Evolutionary conservation across 257 asterid genomes (phyloP).

Genomic region (Cynanchum wilfordii): DNA sequence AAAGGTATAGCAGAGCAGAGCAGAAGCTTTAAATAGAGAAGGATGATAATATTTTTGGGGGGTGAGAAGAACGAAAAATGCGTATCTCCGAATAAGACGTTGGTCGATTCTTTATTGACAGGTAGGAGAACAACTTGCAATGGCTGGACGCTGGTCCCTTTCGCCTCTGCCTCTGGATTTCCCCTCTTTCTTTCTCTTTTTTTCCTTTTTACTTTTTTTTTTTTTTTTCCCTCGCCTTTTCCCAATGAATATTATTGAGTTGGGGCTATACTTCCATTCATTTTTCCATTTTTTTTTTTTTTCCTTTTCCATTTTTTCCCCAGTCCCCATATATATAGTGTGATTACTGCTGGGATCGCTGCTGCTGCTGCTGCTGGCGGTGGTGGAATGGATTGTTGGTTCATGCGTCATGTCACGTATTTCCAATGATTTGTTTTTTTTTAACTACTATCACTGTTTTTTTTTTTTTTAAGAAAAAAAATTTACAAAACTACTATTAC

Average conservation of each 20-base stretch:
- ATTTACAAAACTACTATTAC: no score
- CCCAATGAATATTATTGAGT: neutral
- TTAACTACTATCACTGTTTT: neutral
- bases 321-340: neutral
- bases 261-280: neutral
- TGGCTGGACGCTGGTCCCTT: slow-evolving; percentile 5
- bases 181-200: no score
- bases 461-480: no score
- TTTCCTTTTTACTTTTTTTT: neutral
- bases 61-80: slow-evolving; percentile 16
- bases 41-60: neutral
- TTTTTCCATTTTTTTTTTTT: neutral
- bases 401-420: neutral
- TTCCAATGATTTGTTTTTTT: neutral
- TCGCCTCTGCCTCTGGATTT: neutral
- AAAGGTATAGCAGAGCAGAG: neutral
- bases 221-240: neutral
- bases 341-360: neutral
- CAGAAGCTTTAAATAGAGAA: neutral
- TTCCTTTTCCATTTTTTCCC: neutral
- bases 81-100: slow-evolving; percentile 44
- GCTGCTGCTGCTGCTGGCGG: neutral
- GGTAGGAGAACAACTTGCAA: slow-evolving; percentile 24
- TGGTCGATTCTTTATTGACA: slow-evolving; percentile 29
- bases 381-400: neutral